Evolutionary conservation across 257 asterid species (phyloP), one percentile per base, ranked within the genome.

Genomic region (Fraxinus anomala): DNA sequence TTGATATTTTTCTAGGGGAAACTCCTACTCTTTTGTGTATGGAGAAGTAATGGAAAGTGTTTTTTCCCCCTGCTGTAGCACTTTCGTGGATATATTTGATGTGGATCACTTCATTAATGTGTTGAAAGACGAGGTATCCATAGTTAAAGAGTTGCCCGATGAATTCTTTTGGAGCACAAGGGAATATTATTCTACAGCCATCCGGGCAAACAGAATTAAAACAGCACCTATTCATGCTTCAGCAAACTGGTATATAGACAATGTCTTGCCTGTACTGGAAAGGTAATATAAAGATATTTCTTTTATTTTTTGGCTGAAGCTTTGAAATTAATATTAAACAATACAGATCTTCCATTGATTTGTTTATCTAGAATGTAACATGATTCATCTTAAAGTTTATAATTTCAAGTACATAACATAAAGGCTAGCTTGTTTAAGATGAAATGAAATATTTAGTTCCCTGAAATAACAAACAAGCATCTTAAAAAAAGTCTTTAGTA

Each of bases 91-190:
- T 79, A 96, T 96, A 80, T 96, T 90, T 83, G 97, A 96, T 76
- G 98, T 93, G 85, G 96, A 96, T 81, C 99, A 93, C 87, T 96
- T 96, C 85, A 92, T 96, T 74, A 81, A 89, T 69, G 93, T 84
- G 33, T 79, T 96, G 92, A 92, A 96, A 87, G 92, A 92, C 49
- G 98, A 96, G 34, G 66, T 96, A 76, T 86, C 92, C 49, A 78
- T 93, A 69, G 97, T 92, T 36, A 91, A 74, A 84, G 99, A 92
- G 87, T 83, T 93, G 77, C 98, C 97, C 1, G 92, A 88, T 68
- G 98, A 93, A 81, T 90, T 89, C 76, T 88, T 86, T 72, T 96
- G 98, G 99, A 96, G 99, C 94, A 93, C 97, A 6, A 82, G 99
- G 65, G 99, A 96, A 77, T 96, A 93, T 77, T 96, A 93, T 80